Conservation (phyloP, 2,329 filamentous ascomycete genomes). For the Aspergillus sp. region DNA sequence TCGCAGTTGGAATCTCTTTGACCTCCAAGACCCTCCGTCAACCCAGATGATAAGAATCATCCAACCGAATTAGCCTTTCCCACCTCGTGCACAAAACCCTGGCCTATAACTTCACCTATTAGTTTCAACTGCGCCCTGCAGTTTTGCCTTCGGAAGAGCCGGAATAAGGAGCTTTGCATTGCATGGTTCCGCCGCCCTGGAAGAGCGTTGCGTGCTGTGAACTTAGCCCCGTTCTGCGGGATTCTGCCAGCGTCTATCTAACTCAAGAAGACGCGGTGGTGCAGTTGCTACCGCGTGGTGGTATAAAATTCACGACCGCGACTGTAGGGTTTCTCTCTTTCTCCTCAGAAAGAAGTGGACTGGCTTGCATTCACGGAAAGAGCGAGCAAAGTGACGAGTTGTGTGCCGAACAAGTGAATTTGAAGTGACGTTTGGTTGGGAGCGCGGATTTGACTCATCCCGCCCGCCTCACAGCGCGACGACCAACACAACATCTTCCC, state of each 20-base stretch:
- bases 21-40: background rate
- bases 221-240: background rate
- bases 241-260: background rate
- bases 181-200: slow-evolving; percentile 6
- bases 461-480: slow-evolving; percentile 4
- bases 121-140: background rate
- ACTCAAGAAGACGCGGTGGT: background rate
- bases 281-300: background rate
- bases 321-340: background rate
- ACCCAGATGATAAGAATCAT: too few species aligned
- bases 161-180: slow-evolving; percentile 9
- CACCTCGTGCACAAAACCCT: background rate
- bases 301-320: background rate
- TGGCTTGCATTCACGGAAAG: too few species aligned
- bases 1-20: background rate
- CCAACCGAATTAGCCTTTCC: background rate
- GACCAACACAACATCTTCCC: slow-evolving; percentile 3
- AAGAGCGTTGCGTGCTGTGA: background rate
- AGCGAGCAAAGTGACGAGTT: background rate
- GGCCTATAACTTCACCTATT: background rate
- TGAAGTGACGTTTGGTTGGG: slow-evolving; percentile 1
- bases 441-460: slow-evolving; percentile 23
- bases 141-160: slow-evolving; percentile 1
- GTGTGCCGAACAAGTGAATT: slow-evolving; percentile 5
- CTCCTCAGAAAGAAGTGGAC: too few species aligned